A percentile compares a stretch with the other conserved stretches of the same genome.
Conservation (phyloP, 2,329 filamentous ascomycete species). For the Graphiopsis chlorocephala region DNA sequence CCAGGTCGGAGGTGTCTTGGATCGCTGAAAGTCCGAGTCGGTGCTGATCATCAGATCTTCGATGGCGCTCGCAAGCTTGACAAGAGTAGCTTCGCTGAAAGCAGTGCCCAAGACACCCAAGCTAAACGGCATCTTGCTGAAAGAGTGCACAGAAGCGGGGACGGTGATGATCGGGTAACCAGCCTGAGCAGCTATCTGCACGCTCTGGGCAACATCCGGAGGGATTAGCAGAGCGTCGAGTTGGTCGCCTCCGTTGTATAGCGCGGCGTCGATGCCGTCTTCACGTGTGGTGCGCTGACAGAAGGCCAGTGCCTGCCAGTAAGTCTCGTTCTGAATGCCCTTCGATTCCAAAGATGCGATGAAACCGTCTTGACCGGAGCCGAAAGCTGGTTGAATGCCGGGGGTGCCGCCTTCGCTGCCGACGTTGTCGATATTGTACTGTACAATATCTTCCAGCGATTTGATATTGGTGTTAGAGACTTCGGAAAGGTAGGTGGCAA, state of each 20-base stretch:
- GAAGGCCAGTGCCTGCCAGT: slow-evolving; percentile 65
- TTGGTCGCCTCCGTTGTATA: slow-evolving; percentile 42
- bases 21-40: slow-evolving; percentile 24
- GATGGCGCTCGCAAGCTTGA: slow-evolving; percentile 43
- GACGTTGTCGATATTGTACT: slow-evolving; percentile 58
- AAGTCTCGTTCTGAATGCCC: slow-evolving; percentile 62
- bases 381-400: slow-evolving; percentile 58
- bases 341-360: slow-evolving; percentile 60
- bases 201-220: slow-evolving; percentile 64
- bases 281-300: slow-evolving; percentile 57
- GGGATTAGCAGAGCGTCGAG: slow-evolving; percentile 67
- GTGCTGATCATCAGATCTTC: slow-evolving; percentile 38
- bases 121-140: slow-evolving; percentile 46
- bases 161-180: slow-evolving; percentile 72
- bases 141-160: slow-evolving; percentile 57
- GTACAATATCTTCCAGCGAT: slow-evolving; percentile 63
- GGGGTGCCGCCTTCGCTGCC: slow-evolving; percentile 66
- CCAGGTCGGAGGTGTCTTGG: slow-evolving; percentile 39
- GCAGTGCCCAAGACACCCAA: slow-evolving; percentile 39
- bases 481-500: slow-evolving; percentile 61
- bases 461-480: slow-evolving; percentile 60
- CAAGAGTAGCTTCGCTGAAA: slow-evolving; percentile 32
- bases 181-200: slow-evolving; percentile 70
- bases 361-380: slow-evolving; percentile 70
- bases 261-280: slow-evolving; percentile 67